phyloP scores from a whole-genome alignment of 2,329 filamentous ascomycete genomes.

The Mollisia scopiformis region DNA sequence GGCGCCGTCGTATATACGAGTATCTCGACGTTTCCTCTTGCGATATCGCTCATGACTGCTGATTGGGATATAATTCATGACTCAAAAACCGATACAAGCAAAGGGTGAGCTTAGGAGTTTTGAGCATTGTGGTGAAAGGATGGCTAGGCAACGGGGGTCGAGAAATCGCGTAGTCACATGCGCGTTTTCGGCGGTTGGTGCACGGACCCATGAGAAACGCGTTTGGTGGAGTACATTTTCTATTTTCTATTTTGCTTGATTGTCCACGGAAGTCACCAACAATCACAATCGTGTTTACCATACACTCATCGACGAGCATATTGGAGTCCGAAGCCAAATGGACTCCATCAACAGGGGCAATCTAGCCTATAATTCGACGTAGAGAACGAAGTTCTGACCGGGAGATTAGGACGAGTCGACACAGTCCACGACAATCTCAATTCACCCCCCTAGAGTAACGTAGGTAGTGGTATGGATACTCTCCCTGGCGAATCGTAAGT shows the following conservation, averaged over 20 bases:
- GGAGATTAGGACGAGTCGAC: neutral
- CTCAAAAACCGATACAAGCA: neutral
- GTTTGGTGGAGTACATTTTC: neutral
- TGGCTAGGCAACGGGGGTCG: neutral
- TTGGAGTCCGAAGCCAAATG: neutral
- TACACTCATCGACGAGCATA: neutral
- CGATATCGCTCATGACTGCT: conserved; percentile 24
- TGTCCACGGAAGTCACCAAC: neutral
- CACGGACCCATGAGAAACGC: neutral
- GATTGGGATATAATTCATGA: conserved; percentile 4
- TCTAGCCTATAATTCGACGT: too few species aligned
- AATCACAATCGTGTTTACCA: neutral
- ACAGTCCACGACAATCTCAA: too few species aligned
- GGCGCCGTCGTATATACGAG: conserved; percentile 37
- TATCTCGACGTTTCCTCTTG: conserved; percentile 34
- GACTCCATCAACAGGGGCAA: too few species aligned
- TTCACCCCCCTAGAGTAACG: too few species aligned
- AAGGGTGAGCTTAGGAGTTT: neutral
- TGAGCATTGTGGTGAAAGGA: neutral
- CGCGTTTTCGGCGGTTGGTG: neutral
- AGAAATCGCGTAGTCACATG: neutral
- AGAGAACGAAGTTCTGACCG: neutral
- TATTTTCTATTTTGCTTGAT: neutral
- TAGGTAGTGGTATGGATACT: too few species aligned
- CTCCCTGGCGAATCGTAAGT: too few species aligned